Conservation (phyloP, 257 asterid genomes). For the Marsdenia floribunda region DNA sequence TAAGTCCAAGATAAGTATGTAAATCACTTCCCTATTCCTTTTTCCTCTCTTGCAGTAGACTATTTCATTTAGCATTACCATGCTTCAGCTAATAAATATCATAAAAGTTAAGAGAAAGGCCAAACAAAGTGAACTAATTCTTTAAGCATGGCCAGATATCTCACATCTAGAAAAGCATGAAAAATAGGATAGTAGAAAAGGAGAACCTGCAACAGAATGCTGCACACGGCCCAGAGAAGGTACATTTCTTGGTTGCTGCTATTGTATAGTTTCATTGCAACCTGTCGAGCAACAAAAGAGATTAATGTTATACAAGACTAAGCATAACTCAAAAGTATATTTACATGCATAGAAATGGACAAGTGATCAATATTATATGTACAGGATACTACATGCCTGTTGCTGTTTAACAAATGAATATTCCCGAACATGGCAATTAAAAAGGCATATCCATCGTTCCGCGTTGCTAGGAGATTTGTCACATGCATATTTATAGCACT, state of each 20-base stretch:
- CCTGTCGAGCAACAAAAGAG: conserved; percentile 35
- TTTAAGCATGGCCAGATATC: background rate
- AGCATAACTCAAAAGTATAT: background rate
- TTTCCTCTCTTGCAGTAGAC: background rate
- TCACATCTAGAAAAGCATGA: background rate
- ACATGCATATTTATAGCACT: conserved; percentile 87
- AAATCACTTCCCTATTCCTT: background rate
- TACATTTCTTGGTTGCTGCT: conserved; percentile 82
- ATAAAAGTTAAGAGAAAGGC: background rate
- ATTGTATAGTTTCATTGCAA: conserved; percentile 95
- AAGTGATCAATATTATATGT: background rate
- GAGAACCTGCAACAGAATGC: conserved; percentile 93
- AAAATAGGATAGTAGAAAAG: background rate
- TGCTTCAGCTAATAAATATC: background rate
- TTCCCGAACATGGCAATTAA: conserved; percentile 86
- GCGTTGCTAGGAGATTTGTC: conserved; percentile 66
- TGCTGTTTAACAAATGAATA: conserved; percentile 96
- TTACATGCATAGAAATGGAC: background rate
- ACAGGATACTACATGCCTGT: conserved; percentile 55
- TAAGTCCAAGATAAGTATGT: background rate
- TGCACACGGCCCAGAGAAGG: conserved; percentile 97
- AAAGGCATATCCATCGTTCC: conserved; percentile 92
- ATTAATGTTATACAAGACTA: conserved; percentile 1
- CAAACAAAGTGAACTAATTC: background rate
- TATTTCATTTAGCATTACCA: background rate